Conservation (phyloP, 768 basidiomycete species). For the Termitomyces sp. region DNA sequence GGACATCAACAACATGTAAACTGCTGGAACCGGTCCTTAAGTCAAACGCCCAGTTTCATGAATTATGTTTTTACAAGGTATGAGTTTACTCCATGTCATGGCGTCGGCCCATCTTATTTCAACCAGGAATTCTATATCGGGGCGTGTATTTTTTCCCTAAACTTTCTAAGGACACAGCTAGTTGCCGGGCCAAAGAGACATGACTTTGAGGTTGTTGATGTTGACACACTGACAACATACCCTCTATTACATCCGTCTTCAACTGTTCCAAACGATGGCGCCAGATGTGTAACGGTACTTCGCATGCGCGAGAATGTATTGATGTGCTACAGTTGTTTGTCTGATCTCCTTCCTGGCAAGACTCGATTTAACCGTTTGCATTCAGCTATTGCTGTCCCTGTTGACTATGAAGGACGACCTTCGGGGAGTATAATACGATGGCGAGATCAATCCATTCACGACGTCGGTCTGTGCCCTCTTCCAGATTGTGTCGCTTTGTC, state of each 20-base stretch:
- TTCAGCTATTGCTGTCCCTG: constrained; percentile 4
- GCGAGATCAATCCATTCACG: constrained; percentile 1
- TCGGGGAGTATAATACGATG: constrained; percentile 2
- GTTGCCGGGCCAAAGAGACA: constrained; percentile 14
- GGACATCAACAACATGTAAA: constrained; percentile 28
- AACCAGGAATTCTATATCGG: constrained; percentile 77
- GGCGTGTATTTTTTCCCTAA: constrained; percentile 68
- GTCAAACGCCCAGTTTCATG: not conserved
- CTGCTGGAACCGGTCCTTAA: constrained; percentile 3
- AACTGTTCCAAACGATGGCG: constrained; percentile 53
- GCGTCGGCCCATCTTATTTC: not conserved
- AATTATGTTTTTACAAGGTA: constrained; percentile 8
- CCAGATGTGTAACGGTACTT: constrained; percentile 70
- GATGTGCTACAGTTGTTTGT: constrained; percentile 72
- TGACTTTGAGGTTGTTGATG: constrained; percentile 33
- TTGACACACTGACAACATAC: constrained; percentile 73
- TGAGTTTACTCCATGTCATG: not conserved
- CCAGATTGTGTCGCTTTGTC: too few relatives aligned
- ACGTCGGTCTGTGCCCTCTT: constrained; percentile 4
- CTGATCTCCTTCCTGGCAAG: not conserved
- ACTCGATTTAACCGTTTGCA: not conserved
- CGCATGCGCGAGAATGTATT: constrained; percentile 72
- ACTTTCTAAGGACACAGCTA: constrained; percentile 52
- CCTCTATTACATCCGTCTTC: constrained; percentile 60
- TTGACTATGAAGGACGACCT: constrained; percentile 7